Evolutionary conservation across 306 rosid species (phyloP).

Genomic region (Prunus campanulata): DNA sequence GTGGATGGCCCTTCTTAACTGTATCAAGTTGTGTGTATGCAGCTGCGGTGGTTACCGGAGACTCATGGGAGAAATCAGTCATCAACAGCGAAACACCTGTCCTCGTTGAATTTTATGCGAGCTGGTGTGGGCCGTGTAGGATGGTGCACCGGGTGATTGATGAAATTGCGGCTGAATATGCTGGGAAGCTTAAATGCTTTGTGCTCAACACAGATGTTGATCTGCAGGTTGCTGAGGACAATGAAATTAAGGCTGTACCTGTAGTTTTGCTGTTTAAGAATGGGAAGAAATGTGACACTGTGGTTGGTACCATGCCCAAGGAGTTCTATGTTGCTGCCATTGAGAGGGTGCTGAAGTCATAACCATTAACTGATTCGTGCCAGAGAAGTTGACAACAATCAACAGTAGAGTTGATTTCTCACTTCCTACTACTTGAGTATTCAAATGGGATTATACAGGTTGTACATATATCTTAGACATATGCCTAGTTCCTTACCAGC

Average conservation of each 20-base stretch:
- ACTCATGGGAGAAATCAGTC: constrained; percentile 63
- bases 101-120: constrained; percentile 82
- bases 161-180: constrained; percentile 66
- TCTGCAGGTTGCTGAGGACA: constrained; percentile 60
- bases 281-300: constrained; percentile 72
- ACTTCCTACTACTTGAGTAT: constrained; percentile 18
- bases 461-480: constrained; percentile 25
- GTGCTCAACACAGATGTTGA: constrained; percentile 73
- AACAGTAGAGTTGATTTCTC: constrained; percentile 15
- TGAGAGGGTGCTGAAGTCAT: constrained; percentile 67
- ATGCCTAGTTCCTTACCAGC: constrained; percentile 9
- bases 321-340: constrained; percentile 84
- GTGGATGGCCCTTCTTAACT: constrained; percentile 10
- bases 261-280: constrained; percentile 81
- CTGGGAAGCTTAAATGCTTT: constrained; percentile 73
- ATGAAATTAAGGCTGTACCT: constrained; percentile 89
- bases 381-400: neutral
- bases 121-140: constrained; percentile 96
- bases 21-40: constrained; percentile 30
- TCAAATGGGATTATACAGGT: constrained; percentile 11
- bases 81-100: constrained; percentile 70
- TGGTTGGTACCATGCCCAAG: constrained; percentile 95
- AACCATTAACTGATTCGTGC: constrained; percentile 10
- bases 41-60: constrained; percentile 62
- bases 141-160: constrained; percentile 86